Evolutionary conservation across 31 red algal species (phyloP).

Genomic region (Odonthalia washingtoniensis): DNA sequence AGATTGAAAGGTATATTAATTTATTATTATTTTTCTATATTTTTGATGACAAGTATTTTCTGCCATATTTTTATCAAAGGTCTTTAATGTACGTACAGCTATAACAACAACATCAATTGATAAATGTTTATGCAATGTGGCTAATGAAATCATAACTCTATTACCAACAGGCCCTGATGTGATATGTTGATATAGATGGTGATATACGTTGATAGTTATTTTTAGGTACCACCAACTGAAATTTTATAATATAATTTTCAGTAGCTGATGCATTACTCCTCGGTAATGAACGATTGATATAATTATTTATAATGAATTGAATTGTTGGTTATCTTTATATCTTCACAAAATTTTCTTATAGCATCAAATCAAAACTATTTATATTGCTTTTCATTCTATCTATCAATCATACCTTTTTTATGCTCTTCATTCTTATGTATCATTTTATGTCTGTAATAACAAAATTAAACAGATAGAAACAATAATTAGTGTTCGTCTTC

Average conservation of each 20-base stretch:
- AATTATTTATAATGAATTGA: no score
- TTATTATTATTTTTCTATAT: constrained; percentile 60
- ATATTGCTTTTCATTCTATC: no score
- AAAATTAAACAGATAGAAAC: no score
- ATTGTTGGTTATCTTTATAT: no score
- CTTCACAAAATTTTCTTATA: no score
- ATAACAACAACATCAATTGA: constrained; percentile 51
- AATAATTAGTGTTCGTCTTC: no score
- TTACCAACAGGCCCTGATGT: not conserved
- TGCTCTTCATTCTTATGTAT: no score
- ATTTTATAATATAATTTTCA: constrained; percentile 34
- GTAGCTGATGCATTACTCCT: constrained; percentile 74
- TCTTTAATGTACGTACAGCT: constrained; percentile 62
- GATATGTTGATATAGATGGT: not conserved
- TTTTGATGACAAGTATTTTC: constrained; percentile 52
- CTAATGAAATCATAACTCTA: constrained; percentile 50
- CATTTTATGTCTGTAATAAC: no score
- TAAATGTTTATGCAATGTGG: constrained; percentile 43
- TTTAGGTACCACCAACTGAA: not conserved
- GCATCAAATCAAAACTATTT: no score
- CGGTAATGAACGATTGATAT: constrained; percentile 71
- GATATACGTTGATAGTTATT: not conserved
- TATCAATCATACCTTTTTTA: no score
- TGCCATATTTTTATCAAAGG: constrained; percentile 69
- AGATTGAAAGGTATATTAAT: constrained; percentile 62